Evolutionary conservation across 441 rosid genomes (phyloP).

Genomic region (Euphorbia schlechtendalii): DNA sequence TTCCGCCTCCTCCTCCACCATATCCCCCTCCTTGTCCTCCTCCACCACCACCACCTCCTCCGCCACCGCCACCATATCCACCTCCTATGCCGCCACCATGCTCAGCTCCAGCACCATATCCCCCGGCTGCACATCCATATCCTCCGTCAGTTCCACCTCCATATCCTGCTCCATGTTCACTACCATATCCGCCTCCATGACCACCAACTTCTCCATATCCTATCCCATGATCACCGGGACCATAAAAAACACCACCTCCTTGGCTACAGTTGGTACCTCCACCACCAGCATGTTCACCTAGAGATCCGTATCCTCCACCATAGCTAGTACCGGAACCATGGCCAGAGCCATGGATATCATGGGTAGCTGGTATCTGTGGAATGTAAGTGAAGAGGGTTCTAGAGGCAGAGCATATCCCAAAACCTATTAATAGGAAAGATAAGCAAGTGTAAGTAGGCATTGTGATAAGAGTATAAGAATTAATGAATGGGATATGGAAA

Average conservation of each 20-base stretch:
- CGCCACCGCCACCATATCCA: conserved; percentile 5
- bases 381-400: conserved; percentile 32
- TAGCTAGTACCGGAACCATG: background rate
- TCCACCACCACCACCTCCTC: background rate
- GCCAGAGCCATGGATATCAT: conserved; percentile 12
- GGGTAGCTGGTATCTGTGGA: conserved; percentile 23
- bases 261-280: too few species aligned
- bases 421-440: conserved; percentile 24
- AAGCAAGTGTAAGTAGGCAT: conserved; percentile 25
- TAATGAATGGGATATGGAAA: background rate
- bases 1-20: background rate
- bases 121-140: background rate
- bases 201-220: conserved; percentile 29
- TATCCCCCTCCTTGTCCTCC: background rate
- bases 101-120: conserved; percentile 3
- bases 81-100: conserved; percentile 1
- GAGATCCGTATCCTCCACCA: conserved; percentile 31
- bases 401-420: conserved; percentile 34
- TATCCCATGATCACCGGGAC: conserved; percentile 39
- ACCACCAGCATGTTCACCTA: conserved; percentile 32
- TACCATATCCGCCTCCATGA: conserved; percentile 34
- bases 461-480: background rate
- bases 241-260: conserved; percentile 4
- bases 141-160: background rate
- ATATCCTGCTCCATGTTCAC: background rate